Percentiles rank a stretch among this genome's conserved stretches.
Conservation (phyloP, 2,329 filamentous ascomycete species). For the Arthrocladium fulminans region DNA sequence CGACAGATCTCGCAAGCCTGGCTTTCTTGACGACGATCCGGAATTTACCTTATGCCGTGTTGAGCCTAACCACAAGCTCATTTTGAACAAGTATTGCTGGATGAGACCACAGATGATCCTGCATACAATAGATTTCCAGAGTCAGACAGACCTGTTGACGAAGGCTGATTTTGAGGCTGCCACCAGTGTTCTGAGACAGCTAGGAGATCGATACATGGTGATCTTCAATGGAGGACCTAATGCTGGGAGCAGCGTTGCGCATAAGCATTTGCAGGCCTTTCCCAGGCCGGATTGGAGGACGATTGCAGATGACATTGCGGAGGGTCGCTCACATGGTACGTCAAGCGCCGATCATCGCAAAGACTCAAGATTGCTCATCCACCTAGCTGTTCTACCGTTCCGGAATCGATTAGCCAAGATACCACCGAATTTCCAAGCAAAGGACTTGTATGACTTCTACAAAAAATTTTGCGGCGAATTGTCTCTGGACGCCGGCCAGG, state of each 20-base stretch:
- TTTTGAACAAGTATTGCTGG: constrained; percentile 22
- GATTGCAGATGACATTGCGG: neutral
- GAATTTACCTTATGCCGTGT: constrained; percentile 18
- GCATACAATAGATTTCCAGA: constrained; percentile 19
- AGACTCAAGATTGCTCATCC: neutral
- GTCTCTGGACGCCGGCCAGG: constrained; percentile 11
- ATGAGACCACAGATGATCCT: constrained; percentile 19
- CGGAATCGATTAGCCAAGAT: neutral
- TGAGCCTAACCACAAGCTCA: constrained; percentile 16
- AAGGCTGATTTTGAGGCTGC: constrained; percentile 15
- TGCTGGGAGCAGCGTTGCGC: constrained; percentile 34
- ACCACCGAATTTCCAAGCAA: neutral
- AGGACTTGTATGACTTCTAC: neutral
- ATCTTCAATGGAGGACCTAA: constrained; percentile 39
- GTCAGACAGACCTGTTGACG: constrained; percentile 16
- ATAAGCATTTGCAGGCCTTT: constrained; percentile 39
- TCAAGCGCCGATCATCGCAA: neutral
- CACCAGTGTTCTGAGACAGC: constrained; percentile 11
- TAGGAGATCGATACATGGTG: constrained; percentile 23
- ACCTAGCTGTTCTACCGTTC: neutral
- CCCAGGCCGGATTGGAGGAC: constrained; percentile 22
- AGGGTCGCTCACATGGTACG: neutral
- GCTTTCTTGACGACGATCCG: constrained; percentile 14
- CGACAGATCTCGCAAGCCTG: constrained; percentile 12
- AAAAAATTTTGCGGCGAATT: constrained; percentile 1